phyloP scores from a whole-genome alignment of 352 stramenopile genomes.

The Vaucheria bursata region DNA sequence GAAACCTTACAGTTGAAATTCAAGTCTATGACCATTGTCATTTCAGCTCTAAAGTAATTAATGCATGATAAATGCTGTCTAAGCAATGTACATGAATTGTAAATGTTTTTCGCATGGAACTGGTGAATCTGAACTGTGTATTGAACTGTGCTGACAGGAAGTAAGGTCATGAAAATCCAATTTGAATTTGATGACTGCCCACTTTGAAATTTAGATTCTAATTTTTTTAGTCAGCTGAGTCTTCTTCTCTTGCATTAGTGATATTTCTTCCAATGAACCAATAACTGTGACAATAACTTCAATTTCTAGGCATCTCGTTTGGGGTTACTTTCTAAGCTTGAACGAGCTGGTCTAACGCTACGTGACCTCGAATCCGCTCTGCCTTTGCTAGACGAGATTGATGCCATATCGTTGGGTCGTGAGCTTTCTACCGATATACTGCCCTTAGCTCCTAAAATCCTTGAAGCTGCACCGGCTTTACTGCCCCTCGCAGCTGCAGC shows the following conservation, averaged over 20 bases:
- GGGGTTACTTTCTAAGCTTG: constrained; percentile 41
- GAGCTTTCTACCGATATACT: constrained; percentile 20
- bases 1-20: no score
- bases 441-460: constrained; percentile 16
- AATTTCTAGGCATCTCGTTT: constrained; percentile 45
- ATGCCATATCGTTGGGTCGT: constrained; percentile 30
- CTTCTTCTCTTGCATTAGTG: neutral
- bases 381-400: constrained; percentile 38
- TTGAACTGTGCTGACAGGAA: no score
- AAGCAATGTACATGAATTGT: no score
- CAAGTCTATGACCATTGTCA: no score
- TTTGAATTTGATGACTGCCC: neutral
- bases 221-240: neutral
- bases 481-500: constrained; percentile 25
- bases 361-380: constrained; percentile 38
- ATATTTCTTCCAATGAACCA: no score
- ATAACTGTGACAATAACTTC: no score
- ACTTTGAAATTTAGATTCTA: neutral
- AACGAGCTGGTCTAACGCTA: constrained; percentile 41
- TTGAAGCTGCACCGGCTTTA: constrained; percentile 22
- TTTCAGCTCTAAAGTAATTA: no score
- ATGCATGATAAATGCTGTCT: no score
- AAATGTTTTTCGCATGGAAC: no score
- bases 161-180: no score
- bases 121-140: no score